Base-by-base conservation (phyloP, 2,329 filamentous ascomycete genomes). In the Albophoma yamanashiensis region DNA sequence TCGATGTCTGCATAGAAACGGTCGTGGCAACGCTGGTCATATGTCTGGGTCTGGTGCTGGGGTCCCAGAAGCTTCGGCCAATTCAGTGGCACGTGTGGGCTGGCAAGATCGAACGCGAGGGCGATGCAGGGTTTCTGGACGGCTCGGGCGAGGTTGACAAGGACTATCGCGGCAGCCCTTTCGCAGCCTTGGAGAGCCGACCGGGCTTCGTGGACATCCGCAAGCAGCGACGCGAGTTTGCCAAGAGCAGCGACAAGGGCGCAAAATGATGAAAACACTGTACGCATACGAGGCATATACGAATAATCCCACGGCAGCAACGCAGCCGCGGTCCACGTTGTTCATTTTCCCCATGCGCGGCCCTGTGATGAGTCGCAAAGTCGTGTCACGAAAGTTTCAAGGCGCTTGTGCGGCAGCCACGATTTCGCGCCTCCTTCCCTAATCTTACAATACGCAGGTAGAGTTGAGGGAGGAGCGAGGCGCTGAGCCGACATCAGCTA, bases 1-100 rank as follows among this genome's bases (percentile, higher is more conserved):
- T 89, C 63, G 94, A 99, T 70, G 95, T 99, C 67, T 85, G 86
- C 43, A 82, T 96, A 66, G 94, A 99, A 75, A 92, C 92, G 1
- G 79, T 97, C 20, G 73, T 89, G 52, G 89, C 92, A 1, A 87
- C 94, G 6, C 73, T 95, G 31, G 71, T 92, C n/a, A 82, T 96
- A n/a, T 89, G 88, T 59, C 72, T 91, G 0, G 94, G 93, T 50
- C 84, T 97, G 36, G 91, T 97, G 0, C 74, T 91, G 0, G 86
- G 87, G 42, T 88, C 90, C 4, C 87, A 90, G 15, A 84, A 85
- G 53, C 79, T 97, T 64, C 88, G 91, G 71, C 94, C 94, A 3
- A 93, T 97, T 67, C 83, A 88, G 73, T 92, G 89, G 88, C 82
- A 84, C 59, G 84, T 86, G 36, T 94, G 90, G 89, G 89, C 89